These are phyloP conservation scores for Crithidia expoeki DNA, from an alignment of 208 protist genomes.

Conservation along the genomic window DNA sequence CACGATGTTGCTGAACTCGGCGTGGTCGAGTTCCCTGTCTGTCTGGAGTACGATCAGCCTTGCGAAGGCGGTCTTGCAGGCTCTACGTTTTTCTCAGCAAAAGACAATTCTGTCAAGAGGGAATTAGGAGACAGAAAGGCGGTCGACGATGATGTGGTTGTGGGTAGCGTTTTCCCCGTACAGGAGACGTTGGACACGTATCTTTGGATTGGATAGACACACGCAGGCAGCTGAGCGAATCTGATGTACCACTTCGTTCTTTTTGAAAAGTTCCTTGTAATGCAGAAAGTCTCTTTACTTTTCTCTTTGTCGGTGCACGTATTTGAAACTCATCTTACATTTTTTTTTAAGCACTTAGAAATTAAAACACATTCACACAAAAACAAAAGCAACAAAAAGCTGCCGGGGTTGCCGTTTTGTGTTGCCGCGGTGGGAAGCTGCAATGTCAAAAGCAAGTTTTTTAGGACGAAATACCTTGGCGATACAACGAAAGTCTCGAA, in stretches of 20 bases:
- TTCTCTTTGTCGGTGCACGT: too few relatives aligned
- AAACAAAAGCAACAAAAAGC: too few relatives aligned
- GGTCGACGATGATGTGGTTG: neutral
- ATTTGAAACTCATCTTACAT: too few relatives aligned
- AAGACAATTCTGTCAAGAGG: neutral
- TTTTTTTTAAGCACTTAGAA: too few relatives aligned
- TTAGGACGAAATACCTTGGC: too few relatives aligned
- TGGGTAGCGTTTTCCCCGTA: conserved; percentile 10
- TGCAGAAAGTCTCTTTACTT: neutral
- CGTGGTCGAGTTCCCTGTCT: conserved; percentile 17
- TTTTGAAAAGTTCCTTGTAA: conserved; percentile 2
- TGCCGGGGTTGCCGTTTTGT: too few relatives aligned
- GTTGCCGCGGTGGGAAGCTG: too few relatives aligned
- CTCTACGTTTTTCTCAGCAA: neutral
- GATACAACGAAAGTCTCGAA: too few relatives aligned
- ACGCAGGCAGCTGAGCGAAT: neutral
- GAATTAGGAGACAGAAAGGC: neutral
- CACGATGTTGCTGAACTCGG: neutral
- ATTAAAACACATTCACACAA: too few relatives aligned
- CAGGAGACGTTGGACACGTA: conserved; percentile 24
- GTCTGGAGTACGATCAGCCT: conserved; percentile 25
- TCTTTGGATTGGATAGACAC: conserved; percentile 16
- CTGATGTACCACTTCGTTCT: neutral
- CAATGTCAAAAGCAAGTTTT: too few relatives aligned
- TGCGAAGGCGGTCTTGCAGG: neutral